Conservation (phyloP, 805 yeast genomes). For the Lipomyces kockii region DNA sequence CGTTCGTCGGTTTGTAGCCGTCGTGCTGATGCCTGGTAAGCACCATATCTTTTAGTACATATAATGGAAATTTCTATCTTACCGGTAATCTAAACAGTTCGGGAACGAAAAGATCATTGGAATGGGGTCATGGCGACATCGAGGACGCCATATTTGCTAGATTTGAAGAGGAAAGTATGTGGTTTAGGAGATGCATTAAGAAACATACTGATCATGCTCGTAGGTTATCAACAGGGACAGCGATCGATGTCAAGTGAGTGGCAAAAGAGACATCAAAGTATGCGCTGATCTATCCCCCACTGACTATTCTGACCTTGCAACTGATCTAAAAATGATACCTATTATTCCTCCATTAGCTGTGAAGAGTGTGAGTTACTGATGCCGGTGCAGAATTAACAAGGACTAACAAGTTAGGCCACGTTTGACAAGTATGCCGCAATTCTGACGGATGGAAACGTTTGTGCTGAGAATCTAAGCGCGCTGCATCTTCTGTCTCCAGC, state of each 20-base stretch:
- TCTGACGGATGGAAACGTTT: slow-evolving; percentile 5
- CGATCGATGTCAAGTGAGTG: slow-evolving; percentile 1
- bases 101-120: slow-evolving; percentile 10
- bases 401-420: background rate
- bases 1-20: slow-evolving; percentile 8
- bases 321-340: slow-evolving; percentile 1
- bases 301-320: background rate
- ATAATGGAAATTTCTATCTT: background rate
- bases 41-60: background rate
- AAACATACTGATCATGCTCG: background rate
- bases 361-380: background rate
- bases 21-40: slow-evolving; percentile 7
- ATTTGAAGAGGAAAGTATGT: slow-evolving; percentile 3
- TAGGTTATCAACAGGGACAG: background rate
- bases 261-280: background rate
- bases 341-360: slow-evolving; percentile 4
- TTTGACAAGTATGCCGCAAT: slow-evolving; percentile 3
- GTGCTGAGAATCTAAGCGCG: background rate
- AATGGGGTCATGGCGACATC: background rate
- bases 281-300: background rate
- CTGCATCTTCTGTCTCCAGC: background rate
- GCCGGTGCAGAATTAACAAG: background rate
- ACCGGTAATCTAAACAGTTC: background rate
- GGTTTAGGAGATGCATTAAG: background rate
- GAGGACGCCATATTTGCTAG: slow-evolving; percentile 4